Base-by-base conservation (phyloP, 1,284 basidiomycete genomes). In the Mycosarcoma mackinlayi region DNA sequence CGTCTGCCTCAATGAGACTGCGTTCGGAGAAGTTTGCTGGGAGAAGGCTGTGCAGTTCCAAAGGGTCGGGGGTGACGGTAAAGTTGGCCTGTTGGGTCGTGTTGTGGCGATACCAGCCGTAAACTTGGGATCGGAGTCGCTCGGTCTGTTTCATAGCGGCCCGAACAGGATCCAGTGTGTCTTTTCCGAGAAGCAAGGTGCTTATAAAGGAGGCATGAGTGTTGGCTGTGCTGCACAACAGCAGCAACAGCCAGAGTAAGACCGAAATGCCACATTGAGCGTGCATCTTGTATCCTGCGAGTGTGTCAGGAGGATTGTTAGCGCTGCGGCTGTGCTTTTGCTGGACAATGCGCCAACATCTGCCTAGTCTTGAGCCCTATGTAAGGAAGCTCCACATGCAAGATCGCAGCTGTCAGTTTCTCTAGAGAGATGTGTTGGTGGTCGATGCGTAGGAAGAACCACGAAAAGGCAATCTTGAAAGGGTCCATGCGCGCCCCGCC, bases 61-160 rank as follows among this genome's bases (percentile, higher is more conserved):
- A 33, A 3, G 68, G 62, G 35, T 66, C 68, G 1, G 42, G 54
- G 4, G 33, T 52, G 44, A 71, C 64, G 21, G 59, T 66, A 23
- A 66, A 65, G 24, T 71, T 66, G 42, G 53, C 63, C 31, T 58
- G 57, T 37, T 66, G 58, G 1, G 63, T 62, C 3, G 42, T 34
- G 40, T 71, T 71, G 39, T 59, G 45, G 4, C n/a, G 31, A 31
- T 58, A 62, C 68, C 68, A 71, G 37, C 63, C 68, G 21, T 39
- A 51, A 6, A 63, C 46, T 40, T 71, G 45, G 7, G 31, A 21
- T 2, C 59, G 62, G 9, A 61, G 31, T 44, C 56, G 68, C 40
- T 62, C 41, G 41, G 67, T 64, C 4, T 47, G 42, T 21, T 25
- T 39, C 24, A 70, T 64, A 1, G 56, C 61, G 4, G 40, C 49